Evolutionary conservation across 2,329 filamentous ascomycete species (phyloP).

Genomic region (Lojkania enalia): DNA sequence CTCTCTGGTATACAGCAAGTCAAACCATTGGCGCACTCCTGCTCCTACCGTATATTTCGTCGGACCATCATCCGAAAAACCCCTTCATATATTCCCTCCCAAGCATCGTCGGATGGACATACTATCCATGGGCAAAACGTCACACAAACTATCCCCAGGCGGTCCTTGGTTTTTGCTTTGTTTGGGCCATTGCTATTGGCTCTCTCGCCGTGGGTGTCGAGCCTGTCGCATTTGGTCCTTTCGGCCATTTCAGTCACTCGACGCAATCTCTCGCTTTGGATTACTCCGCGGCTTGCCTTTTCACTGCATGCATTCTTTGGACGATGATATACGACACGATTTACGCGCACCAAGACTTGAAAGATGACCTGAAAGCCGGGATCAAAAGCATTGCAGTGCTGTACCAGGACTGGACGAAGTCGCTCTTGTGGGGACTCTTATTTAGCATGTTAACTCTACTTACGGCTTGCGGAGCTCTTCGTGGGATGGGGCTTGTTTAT

Average conservation of each 20-base stretch:
- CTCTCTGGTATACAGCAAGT: too few species aligned
- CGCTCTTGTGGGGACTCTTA: not conserved
- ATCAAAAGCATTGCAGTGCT: constrained; percentile 19
- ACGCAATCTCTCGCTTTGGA: not conserved
- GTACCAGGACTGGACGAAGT: constrained; percentile 1
- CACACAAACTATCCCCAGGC: constrained; percentile 58
- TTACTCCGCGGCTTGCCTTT: not conserved
- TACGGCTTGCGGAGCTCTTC: not conserved
- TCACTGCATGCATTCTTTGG: constrained; percentile 17
- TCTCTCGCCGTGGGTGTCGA: not conserved
- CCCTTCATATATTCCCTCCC: constrained; percentile 33
- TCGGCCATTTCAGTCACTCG: not conserved
- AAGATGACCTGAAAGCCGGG: constrained; percentile 41
- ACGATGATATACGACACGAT: constrained; percentile 44
- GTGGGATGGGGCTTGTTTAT: not conserved
- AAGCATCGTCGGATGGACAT: constrained; percentile 48
- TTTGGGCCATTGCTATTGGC: constrained; percentile 8
- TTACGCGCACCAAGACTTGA: constrained; percentile 42
- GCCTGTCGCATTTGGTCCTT: not conserved
- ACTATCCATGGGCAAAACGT: constrained; percentile 57
- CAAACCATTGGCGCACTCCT: constrained; percentile 2
- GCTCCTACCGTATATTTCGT: constrained; percentile 7
- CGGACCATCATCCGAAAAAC: not conserved
- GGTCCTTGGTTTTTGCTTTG: constrained; percentile 49
- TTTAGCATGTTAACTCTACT: not conserved